Evolutionary conservation across 2,329 filamentous ascomycete species (phyloP), one percentile per base, ranked within the genome.

Genomic region (Aspergillus sp.): DNA sequence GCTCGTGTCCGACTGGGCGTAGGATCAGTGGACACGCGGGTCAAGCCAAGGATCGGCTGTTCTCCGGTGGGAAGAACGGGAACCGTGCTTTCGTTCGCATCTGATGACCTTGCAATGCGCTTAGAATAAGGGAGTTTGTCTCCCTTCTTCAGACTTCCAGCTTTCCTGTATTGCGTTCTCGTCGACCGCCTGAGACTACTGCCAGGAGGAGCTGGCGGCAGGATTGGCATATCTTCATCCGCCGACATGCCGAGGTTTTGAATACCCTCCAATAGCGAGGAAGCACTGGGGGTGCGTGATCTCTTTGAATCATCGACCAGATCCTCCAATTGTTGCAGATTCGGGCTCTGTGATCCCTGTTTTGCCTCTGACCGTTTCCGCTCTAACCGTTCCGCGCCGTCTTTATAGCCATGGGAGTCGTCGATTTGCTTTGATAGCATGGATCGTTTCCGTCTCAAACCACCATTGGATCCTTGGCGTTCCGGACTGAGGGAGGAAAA

Each of bases 351-450:
- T 25, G 78, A 76, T 9, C 80, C 75, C 34, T 78, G 79, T 16
- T 73, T 76, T 10, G 78, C 77, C 62, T 81, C 69, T 23, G 89
- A 94, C 55, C 83, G 82, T 67, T 91, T 87, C 60, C 88, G 81
- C 64, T 89, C 88, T 53, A 96, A 74, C 56, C 85, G 81, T 54
- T 96, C 92, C 14, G 91, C 88, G 17, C 91, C 92, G 74, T 97
- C 91, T 56, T 88, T 80, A 68, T 94, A 95, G 36, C 84, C 86
- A 7, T 81, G 80, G 4, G 85, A 84, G 58, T 84, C 88, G 61
- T 96, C 89, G 54, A 99, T 89, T 69, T 97, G 92, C 53, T 88
- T 84, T 5, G 93, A 97, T 4, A 99, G 79, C 89, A 96, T 97
- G 0, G 93, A 97, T 73, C 94, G 96, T 73, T 96, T 96, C 63